Percentiles rank a stretch among this genome's conserved stretches.
Conservation (phyloP, 140 eudicot genomes). For the Ambrosia hybrid region DNA sequence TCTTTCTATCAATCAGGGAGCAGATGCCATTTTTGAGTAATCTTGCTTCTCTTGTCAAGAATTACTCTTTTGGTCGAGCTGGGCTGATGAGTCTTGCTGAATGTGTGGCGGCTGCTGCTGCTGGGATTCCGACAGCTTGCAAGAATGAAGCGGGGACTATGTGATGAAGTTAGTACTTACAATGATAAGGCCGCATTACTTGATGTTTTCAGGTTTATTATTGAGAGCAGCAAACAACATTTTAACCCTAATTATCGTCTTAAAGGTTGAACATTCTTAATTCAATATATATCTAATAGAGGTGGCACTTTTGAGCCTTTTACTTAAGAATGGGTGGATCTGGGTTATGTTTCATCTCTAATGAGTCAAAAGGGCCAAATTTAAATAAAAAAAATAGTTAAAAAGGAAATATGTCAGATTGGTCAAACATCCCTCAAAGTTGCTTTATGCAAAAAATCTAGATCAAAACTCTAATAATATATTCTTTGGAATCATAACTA, state of each 20-base stretch:
- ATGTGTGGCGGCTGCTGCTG: constrained; percentile 65
- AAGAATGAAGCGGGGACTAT: constrained; percentile 17
- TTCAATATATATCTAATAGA: constrained; percentile 12
- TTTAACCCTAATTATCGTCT: constrained; percentile 82
- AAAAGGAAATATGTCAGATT: constrained; percentile 7
- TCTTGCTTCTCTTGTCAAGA: constrained; percentile 67
- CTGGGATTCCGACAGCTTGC: background rate
- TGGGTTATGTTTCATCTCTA: constrained; percentile 12
- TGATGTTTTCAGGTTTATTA: constrained; percentile 67
- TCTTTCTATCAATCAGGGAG: constrained; percentile 48
- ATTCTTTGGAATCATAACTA: background rate
- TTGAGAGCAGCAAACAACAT: constrained; percentile 92
- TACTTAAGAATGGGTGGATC: background rate
- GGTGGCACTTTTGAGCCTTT: background rate
- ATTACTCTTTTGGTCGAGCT: constrained; percentile 73
- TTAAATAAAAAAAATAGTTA: background rate
- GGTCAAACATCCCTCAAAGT: background rate
- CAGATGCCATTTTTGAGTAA: constrained; percentile 53
- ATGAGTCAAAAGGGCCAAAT: background rate
- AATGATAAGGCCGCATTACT: constrained; percentile 52
- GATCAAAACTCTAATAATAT: background rate
- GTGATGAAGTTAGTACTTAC: constrained; percentile 27
- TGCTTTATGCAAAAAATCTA: background rate
- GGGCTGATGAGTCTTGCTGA: constrained; percentile 87
- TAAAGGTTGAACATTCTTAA: constrained; percentile 54